phyloP scores from a whole-genome alignment of 1,284 basidiomycete species.

The Melampsora americana region DNA sequence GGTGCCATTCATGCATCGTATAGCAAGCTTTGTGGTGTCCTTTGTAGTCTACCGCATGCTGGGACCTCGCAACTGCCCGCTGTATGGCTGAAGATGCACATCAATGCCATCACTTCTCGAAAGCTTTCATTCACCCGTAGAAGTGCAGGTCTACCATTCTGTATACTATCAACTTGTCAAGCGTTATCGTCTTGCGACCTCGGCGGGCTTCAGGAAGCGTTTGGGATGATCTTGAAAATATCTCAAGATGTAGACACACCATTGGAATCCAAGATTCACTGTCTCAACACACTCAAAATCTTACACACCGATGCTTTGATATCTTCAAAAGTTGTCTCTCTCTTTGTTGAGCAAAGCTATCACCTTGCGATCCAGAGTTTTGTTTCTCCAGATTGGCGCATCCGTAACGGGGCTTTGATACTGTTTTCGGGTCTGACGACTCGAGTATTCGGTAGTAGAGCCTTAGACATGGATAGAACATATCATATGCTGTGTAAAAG shows the following conservation, averaged over 20 bases:
- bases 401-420: conserved; percentile 41
- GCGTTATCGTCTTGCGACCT: conserved; percentile 19
- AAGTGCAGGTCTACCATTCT: conserved; percentile 41
- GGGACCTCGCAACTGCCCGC: conserved; percentile 17
- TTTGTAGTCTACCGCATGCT: conserved; percentile 15
- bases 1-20: conserved; percentile 34
- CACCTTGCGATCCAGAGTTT: conserved; percentile 36
- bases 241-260: conserved; percentile 7
- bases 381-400: conserved; percentile 34
- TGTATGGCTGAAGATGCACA: conserved; percentile 36
- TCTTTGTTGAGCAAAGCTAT: conserved; percentile 39
- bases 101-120: conserved; percentile 32
- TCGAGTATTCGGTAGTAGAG: conserved; percentile 28
- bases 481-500: conserved; percentile 22
- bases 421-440: conserved; percentile 40
- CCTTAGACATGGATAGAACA: conserved; percentile 21
- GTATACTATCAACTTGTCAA: conserved; percentile 41
- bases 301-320: conserved; percentile 34
- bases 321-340: conserved; percentile 15
- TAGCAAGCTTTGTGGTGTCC: conserved; percentile 12
- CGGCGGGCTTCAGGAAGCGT: conserved; percentile 2
- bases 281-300: conserved; percentile 40
- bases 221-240: conserved; percentile 18
- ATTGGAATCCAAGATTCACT: conserved; percentile 26
- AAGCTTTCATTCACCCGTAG: conserved; percentile 41